Base-by-base conservation (phyloP, 1,284 basidiomycete species). In the Tranzscheliella williamsii region DNA sequence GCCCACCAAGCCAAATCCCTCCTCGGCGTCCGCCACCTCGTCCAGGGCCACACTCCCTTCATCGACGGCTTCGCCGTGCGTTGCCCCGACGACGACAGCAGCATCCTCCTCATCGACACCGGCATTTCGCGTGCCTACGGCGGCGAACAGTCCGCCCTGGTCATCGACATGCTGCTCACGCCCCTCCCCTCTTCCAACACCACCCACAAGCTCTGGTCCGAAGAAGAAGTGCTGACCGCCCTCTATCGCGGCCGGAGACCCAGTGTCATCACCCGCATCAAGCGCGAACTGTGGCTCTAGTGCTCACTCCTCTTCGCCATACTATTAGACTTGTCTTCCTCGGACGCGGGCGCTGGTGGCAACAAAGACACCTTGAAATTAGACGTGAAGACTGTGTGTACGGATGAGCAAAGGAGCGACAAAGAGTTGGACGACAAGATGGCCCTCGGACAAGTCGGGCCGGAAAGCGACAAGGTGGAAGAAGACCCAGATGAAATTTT, bases 31-130 rank as follows among this genome's bases (percentile, higher is more conserved):
- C 20, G 33, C 3, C 56, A 65, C 23, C 41, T 74, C 3, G 52
- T 74, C 18, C 72, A 72, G 73, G 72, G 73, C 4, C 73, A 74
- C 47, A 77, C 73, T 3, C 73, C 73, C 0, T 65, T 73, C 22
- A 52, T 76, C 7, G 44, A 64, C 27, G 73, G 73, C 21, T 72
- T 76, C 34, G 66, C 67, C 5, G 43, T 48, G 6, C 46, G 75
- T 4, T 77, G 75, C 50, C 30, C 40, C 2, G 22, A 38, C 16
- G 35, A 37, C 12, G 23, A 58, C 20, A 26, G 35, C 26, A 30
- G 33, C 2, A 42, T 77, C 24, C 41, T 72, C 4, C 48, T 76
- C 36, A 77, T 77, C 32, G 75, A 77, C 31, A 77, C 75, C 2
- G 75, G 75, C 18, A 75, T 76, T 30, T 66, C 58, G 15, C 29